phyloP scores from a whole-genome alignment of 2,329 filamentous ascomycete genomes.

The Talaromyces sp. region DNA sequence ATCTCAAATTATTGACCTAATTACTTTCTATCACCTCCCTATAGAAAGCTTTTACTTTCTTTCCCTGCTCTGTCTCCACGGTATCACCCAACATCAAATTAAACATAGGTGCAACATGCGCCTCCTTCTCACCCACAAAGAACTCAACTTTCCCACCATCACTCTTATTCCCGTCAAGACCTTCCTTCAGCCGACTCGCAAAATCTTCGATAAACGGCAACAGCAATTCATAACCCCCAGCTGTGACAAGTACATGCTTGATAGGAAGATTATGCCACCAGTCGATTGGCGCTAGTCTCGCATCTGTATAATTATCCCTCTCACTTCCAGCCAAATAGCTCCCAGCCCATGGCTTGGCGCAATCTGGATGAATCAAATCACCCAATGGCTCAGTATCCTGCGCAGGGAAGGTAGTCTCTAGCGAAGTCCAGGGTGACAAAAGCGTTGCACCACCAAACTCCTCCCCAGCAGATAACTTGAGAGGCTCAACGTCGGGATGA shows the following conservation, averaged over 20 bases:
- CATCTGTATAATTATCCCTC: slow-evolving; percentile 54
- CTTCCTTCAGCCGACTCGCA: slow-evolving; percentile 22
- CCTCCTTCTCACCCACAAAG: slow-evolving; percentile 38
- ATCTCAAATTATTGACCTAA: not conserved
- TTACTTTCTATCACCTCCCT: slow-evolving; percentile 10
- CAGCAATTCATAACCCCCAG: slow-evolving; percentile 56
- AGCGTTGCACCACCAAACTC: slow-evolving; percentile 52
- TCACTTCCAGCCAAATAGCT: slow-evolving; percentile 46
- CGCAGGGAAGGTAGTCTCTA: slow-evolving; percentile 46
- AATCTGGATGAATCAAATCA: slow-evolving; percentile 47
- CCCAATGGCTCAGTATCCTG: slow-evolving; percentile 48
- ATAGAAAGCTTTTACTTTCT: slow-evolving; percentile 34
- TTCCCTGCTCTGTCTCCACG: slow-evolving; percentile 40
- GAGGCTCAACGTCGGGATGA: slow-evolving; percentile 49
- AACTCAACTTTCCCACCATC: slow-evolving; percentile 28
- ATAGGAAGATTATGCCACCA: slow-evolving; percentile 56
- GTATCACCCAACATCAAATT: slow-evolving; percentile 35
- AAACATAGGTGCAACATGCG: slow-evolving; percentile 44
- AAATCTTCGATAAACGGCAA: slow-evolving; percentile 56
- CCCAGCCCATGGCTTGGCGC: slow-evolving; percentile 46
- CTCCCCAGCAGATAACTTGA: slow-evolving; percentile 35
- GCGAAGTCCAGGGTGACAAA: slow-evolving; percentile 58
- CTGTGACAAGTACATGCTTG: slow-evolving; percentile 51
- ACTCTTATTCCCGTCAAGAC: slow-evolving; percentile 36
- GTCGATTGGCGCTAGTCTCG: slow-evolving; percentile 45